phyloP scores from a whole-genome alignment of 2,329 filamentous ascomycete species.

The Aspergillus fijiensis region DNA sequence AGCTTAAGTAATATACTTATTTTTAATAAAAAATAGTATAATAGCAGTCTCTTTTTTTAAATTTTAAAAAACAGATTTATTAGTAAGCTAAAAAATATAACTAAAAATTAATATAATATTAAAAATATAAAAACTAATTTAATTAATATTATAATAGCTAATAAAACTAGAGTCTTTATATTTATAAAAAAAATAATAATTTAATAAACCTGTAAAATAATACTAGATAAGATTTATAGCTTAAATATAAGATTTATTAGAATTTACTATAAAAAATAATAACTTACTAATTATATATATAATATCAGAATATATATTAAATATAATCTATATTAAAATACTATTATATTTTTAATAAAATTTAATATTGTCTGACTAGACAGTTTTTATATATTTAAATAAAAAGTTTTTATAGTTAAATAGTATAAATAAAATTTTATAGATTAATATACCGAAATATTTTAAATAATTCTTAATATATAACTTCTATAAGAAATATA shows the following conservation, averaged over 20 bases:
- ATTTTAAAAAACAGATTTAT: neutral
- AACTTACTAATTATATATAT: no score
- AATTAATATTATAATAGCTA: neutral
- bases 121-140: neutral
- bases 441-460: no score
- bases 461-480: neutral
- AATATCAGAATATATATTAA: no score
- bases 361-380: no score
- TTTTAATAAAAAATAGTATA: neutral
- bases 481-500: neutral
- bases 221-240: no score
- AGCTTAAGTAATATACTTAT: neutral
- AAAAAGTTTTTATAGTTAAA: neutral
- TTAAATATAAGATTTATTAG: no score
- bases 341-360: no score
- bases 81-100: neutral
- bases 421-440: neutral
- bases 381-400: neutral
- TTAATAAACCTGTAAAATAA: no score
- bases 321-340: no score
- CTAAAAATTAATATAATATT: neutral
- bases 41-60: neutral
- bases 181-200: neutral
- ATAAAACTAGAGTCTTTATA: neutral
- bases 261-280: no score